Base-by-base conservation (phyloP, 164 flowering plant genomes). In the Nymphaea colorata region DNA sequence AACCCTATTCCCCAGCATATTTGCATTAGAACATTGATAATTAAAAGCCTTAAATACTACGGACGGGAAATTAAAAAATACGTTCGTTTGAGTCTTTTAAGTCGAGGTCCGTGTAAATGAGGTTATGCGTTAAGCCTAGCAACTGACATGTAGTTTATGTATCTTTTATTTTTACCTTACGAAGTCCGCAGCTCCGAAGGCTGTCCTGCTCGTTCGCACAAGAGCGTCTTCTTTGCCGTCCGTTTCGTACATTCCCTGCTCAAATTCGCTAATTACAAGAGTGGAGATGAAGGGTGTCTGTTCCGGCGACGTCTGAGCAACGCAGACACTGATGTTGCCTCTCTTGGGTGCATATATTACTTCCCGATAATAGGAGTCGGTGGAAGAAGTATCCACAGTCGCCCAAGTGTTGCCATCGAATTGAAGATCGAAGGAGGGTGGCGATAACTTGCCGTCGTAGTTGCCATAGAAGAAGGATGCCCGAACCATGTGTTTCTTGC, bases 271-370 rank as follows among this genome's bases (percentile, higher is more conserved):
- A 8, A 82, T 69, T 76, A 80, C 82, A 47, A 82, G n/a, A 0
- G 84, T 70, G 0, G 83, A 79, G 25, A 84, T 77, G 60, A 82
- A 80, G 3, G 87, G 85, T 17, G 75, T 41, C 67, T 80, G 73
- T 51, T 76, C 62, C 1, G 77, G 67, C 42, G 66, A 4, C 17
- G 82, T 80, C 55, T 79, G 84, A 2, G 80, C 85, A 3, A 81
- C 44, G 42, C 84, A 81, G 0, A 81, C 72, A 41, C 75, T 76
- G 2, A 69, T 6, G 4, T 47, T 43, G 0, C 73, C 59, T 42
- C 67, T 65, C 67, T 76, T 78, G 8, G 64, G 42, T 3, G 64
- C 66, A 68, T 78, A 81, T 8, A 67, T 69, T 2, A 45, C 76
- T 71, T 81, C 84, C 12, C 57, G 63, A n/a, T 68, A 55, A 0